Evolutionary conservation across 441 rosid genomes (phyloP).

Genomic region (Macaranga tanarius): DNA sequence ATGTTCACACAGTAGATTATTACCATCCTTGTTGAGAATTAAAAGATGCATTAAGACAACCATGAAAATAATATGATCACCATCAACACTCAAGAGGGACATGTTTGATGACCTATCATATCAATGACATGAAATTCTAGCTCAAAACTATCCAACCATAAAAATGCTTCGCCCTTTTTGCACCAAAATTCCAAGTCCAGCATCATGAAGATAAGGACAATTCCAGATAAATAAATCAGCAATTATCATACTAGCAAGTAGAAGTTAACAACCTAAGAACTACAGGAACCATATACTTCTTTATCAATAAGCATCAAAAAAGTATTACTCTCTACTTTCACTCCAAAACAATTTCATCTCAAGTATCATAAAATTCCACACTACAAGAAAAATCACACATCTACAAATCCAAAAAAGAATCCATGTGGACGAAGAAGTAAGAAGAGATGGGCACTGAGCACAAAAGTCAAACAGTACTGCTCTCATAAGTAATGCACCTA

Average conservation of each 20-base stretch:
- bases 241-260: not conserved
- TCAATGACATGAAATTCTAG: not conserved
- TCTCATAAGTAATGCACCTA: too few species aligned
- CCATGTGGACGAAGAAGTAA: too few species aligned
- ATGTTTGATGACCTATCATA: not conserved
- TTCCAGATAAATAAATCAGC: not conserved
- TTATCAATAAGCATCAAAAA: too few species aligned
- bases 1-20: not conserved
- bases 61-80: not conserved
- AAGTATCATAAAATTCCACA: too few species aligned
- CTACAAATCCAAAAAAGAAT: too few species aligned
- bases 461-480: too few species aligned
- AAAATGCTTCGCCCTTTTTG: not conserved
- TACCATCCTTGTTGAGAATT: not conserved
- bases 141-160: not conserved
- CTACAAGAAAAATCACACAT: too few species aligned
- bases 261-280: not conserved
- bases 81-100: not conserved
- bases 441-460: too few species aligned
- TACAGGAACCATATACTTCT: not conserved
- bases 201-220: not conserved
- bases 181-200: not conserved
- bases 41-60: constrained; percentile 4
- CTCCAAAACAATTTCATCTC: too few species aligned
- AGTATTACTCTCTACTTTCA: too few species aligned